These are phyloP conservation scores for Cercospora zeina DNA, from an alignment of 2,329 filamentous ascomycete genomes.

Conservation along the genomic window DNA sequence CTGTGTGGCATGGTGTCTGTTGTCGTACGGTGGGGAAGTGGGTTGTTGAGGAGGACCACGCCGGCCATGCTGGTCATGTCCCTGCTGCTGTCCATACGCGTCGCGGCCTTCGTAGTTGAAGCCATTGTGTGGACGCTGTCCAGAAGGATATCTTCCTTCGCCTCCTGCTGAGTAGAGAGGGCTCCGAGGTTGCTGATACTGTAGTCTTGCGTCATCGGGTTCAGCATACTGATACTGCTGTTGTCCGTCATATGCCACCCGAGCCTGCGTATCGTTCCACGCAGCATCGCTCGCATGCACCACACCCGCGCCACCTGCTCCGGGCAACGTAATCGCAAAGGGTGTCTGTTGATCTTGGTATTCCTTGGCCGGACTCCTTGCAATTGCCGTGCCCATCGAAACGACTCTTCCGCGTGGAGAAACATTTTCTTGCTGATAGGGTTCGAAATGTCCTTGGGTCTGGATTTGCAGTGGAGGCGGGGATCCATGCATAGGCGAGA, in stretches of 20 bases:
- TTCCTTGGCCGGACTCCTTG: conserved; percentile 32
- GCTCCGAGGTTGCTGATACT: conserved; percentile 7
- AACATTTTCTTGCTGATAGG: neutral
- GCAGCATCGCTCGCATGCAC: neutral
- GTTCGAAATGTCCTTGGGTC: conserved; percentile 1
- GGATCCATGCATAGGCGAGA: conserved; percentile 24
- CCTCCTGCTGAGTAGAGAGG: neutral
- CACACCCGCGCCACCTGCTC: neutral
- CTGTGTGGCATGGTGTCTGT: neutral
- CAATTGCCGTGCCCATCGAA: conserved; percentile 29
- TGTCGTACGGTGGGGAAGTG: neutral
- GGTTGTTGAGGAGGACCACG: neutral
- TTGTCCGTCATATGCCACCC: neutral
- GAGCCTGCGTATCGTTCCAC: neutral
- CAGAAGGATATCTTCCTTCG: neutral
- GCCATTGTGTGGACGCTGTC: neutral
- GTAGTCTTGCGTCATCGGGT: conserved; percentile 7
- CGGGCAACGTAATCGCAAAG: conserved; percentile 33
- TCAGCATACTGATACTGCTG: conserved; percentile 23
- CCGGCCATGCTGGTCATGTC: neutral
- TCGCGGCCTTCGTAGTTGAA: conserved; percentile 5
- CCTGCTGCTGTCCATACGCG: neutral
- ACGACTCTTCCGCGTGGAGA: conserved; percentile 14
- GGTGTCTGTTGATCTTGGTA: conserved; percentile 37
- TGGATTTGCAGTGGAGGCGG: conserved; percentile 2